Conservation (phyloP, 1,139 yeast genomes). For the Saccharomyces hybrid region DNA sequence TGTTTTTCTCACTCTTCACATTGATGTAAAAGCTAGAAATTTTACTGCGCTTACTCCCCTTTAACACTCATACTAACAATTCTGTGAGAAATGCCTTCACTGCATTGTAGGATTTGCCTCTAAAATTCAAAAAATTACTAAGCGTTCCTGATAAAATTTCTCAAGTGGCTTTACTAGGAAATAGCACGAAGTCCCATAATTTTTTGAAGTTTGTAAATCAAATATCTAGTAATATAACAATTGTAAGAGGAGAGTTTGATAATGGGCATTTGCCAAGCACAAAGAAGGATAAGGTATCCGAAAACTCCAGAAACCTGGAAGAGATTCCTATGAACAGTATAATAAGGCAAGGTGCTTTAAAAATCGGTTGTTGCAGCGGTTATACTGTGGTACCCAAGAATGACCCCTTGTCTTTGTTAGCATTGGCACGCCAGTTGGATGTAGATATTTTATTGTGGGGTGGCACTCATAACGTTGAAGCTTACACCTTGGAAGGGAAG, state of each 20-base stretch:
- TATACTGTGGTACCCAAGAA: conserved; percentile 74
- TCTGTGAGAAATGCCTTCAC: neutral
- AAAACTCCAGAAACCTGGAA: neutral
- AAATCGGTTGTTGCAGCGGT: conserved; percentile 82
- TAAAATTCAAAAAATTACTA: conserved; percentile 61
- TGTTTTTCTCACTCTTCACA: neutral
- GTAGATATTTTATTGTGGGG: conserved; percentile 94
- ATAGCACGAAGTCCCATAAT: conserved; percentile 61
- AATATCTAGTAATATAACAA: conserved; percentile 62
- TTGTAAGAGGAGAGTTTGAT: conserved; percentile 78
- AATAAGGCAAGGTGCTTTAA: conserved; percentile 60
- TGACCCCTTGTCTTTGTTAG: conserved; percentile 77
- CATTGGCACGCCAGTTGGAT: conserved; percentile 82
- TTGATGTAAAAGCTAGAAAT: neutral
- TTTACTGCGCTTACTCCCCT: neutral
- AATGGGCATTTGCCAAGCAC: conserved; percentile 39
- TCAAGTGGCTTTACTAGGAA: conserved; percentile 81
- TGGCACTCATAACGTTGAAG: conserved; percentile 90
- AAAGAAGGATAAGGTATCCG: conserved; percentile 44
- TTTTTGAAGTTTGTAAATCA: conserved; percentile 58
- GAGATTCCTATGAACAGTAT: conserved; percentile 63
- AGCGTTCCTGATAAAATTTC: conserved; percentile 69
- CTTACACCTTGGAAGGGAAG: conserved; percentile 85
- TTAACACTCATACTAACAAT: conserved; percentile 1
- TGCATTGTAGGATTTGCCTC: conserved; percentile 35